Conservation (phyloP, 495 filamentous ascomycete species). For the Aspergillus avenaceus region DNA sequence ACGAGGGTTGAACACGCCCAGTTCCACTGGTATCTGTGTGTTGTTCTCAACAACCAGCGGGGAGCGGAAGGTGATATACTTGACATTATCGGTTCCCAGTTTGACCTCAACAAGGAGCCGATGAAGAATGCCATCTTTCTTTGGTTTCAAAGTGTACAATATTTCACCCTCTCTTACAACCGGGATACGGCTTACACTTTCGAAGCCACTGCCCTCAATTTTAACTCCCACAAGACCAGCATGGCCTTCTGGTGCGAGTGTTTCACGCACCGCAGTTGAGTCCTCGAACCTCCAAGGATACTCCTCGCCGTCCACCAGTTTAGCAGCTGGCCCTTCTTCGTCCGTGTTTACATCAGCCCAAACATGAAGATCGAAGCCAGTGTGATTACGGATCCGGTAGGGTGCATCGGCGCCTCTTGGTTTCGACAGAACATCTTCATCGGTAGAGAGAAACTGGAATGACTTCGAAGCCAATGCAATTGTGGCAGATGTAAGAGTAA, state of each 20-base stretch:
- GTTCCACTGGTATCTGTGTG: slow-evolving; percentile 91
- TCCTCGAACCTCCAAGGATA: slow-evolving; percentile 95
- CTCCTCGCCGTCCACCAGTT: slow-evolving; percentile 84
- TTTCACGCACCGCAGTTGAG: slow-evolving; percentile 89
- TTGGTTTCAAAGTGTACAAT: slow-evolving; percentile 77
- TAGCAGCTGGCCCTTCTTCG: slow-evolving; percentile 65
- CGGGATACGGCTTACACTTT: slow-evolving; percentile 79
- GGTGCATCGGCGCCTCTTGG: slow-evolving; percentile 88
- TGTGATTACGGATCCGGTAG: slow-evolving; percentile 91
- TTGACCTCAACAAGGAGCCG: slow-evolving; percentile 88
- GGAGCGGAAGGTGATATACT: slow-evolving; percentile 94
- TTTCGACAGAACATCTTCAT: slow-evolving; percentile 92
- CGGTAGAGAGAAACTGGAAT: slow-evolving; percentile 79
- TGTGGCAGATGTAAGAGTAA: slow-evolving; percentile 88
- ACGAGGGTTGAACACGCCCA: slow-evolving; percentile 86
- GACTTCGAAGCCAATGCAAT: slow-evolving; percentile 93
- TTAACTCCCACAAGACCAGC: slow-evolving; percentile 73
- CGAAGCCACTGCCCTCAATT: slow-evolving; percentile 90
- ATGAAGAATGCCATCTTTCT: slow-evolving; percentile 80
- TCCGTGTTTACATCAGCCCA: slow-evolving; percentile 69
- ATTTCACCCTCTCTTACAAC: slow-evolving; percentile 92
- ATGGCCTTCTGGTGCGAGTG: slow-evolving; percentile 74
- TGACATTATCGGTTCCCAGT: slow-evolving; percentile 87
- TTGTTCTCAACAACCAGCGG: slow-evolving; percentile 96
- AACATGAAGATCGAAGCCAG: slow-evolving; percentile 82